These are phyloP conservation scores for Firmiana major DNA, from an alignment of 345 rosid species.

Conservation along the genomic window DNA sequence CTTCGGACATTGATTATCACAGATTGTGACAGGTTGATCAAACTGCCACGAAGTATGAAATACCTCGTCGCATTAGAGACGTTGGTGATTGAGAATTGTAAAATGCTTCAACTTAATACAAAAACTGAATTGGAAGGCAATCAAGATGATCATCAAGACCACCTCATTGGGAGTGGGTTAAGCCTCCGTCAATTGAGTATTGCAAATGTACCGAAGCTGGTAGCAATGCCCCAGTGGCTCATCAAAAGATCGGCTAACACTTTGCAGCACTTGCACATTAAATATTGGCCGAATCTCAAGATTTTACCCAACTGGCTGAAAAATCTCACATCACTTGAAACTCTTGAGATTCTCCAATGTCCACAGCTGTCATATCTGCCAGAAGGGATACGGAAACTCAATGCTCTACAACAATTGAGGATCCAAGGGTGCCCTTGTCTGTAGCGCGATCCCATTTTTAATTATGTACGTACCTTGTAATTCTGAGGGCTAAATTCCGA, in stretches of 20 bases:
- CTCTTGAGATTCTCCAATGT: not conserved
- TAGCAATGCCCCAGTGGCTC: not conserved
- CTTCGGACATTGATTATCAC: not conserved
- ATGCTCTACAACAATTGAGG: too few species aligned
- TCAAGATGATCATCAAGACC: not conserved
- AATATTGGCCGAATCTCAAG: not conserved
- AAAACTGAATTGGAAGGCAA: not conserved
- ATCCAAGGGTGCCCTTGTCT: too few species aligned
- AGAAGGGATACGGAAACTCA: too few species aligned
- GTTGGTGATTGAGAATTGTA: not conserved
- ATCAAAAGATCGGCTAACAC: not conserved
- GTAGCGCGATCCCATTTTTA: too few species aligned
- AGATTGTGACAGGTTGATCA: not conserved
- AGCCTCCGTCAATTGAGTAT: not conserved
- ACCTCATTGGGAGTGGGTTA: not conserved
- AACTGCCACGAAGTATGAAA: not conserved
- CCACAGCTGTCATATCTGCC: not conserved
- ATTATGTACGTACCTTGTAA: too few species aligned
- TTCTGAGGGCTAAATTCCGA: too few species aligned
- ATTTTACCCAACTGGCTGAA: not conserved
- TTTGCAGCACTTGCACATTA: not conserved
- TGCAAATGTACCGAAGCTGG: not conserved
- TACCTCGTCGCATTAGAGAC: not conserved
- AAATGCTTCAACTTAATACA: not conserved
- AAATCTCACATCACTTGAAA: not conserved